Conservation (phyloP, 1,284 basidiomycete species). For the Agroathelia rolfsii region DNA sequence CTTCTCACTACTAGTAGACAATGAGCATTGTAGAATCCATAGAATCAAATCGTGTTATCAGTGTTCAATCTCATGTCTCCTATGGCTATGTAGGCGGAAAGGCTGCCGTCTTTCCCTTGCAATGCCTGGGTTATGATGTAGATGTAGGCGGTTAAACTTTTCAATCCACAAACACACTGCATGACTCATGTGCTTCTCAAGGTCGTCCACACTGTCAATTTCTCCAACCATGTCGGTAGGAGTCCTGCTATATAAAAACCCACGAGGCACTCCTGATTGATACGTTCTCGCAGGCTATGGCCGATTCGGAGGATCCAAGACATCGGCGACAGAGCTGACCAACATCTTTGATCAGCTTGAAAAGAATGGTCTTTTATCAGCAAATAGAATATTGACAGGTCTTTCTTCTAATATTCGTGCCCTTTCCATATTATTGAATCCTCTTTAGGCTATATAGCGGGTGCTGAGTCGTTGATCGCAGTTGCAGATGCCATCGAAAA, state of each 20-base stretch:
- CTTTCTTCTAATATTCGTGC: constrained; percentile 8
- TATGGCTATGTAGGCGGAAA: constrained; percentile 95
- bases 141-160: constrained; percentile 55
- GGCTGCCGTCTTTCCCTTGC: constrained; percentile 91
- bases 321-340: constrained; percentile 58
- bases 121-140: constrained; percentile 92
- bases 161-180: neutral
- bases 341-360: constrained; percentile 62
- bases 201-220: constrained; percentile 93
- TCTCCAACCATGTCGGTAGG: constrained; percentile 87
- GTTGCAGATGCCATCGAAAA: constrained; percentile 58
- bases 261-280: no score
- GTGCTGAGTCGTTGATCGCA: constrained; percentile 66
- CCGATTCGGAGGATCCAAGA: constrained; percentile 63
- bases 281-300: constrained; percentile 76
- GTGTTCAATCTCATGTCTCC: constrained; percentile 89
- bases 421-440: constrained; percentile 1
- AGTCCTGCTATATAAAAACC: no score
- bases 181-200: constrained; percentile 31
- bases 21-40: no score
- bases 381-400: constrained; percentile 68
- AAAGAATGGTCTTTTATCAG: constrained; percentile 54
- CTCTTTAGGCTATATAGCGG: constrained; percentile 73
- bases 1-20: no score
- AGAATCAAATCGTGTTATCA: constrained; percentile 63